phyloP scores from a whole-genome alignment of 352 stramenopile species.

The Globisporangium lucens region DNA sequence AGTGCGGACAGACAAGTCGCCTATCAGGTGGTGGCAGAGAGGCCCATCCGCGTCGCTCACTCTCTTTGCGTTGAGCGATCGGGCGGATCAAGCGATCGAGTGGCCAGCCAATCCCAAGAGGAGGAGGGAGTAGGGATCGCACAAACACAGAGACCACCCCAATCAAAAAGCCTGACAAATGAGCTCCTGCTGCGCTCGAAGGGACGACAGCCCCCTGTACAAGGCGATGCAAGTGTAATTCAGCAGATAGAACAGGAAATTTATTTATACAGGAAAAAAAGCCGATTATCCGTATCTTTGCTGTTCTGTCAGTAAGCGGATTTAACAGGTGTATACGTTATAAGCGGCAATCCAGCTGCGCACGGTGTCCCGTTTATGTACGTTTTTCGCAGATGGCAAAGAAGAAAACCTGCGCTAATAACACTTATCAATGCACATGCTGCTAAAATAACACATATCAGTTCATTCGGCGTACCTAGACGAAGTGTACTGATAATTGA shows the following conservation, averaged over 20 bases:
- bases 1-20: constrained; percentile 4
- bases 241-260: background rate
- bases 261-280: background rate
- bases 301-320: background rate
- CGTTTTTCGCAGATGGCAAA: background rate
- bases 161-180: background rate
- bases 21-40: constrained; percentile 9
- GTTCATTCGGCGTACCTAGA: background rate
- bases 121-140: background rate
- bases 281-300: no score
- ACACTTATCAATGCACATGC: background rate
- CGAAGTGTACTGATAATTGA: background rate
- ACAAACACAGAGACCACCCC: background rate
- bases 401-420: background rate
- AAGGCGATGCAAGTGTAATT: background rate
- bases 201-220: background rate
- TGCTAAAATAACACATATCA: background rate
- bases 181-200: background rate
- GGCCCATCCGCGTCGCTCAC: background rate
- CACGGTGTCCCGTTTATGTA: background rate
- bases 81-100: background rate
- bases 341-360: background rate
- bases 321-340: background rate
- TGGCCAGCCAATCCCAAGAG: background rate
- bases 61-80: background rate